Conservation (phyloP, 139 green algal genomes). For the Tetraselmis striata region DNA sequence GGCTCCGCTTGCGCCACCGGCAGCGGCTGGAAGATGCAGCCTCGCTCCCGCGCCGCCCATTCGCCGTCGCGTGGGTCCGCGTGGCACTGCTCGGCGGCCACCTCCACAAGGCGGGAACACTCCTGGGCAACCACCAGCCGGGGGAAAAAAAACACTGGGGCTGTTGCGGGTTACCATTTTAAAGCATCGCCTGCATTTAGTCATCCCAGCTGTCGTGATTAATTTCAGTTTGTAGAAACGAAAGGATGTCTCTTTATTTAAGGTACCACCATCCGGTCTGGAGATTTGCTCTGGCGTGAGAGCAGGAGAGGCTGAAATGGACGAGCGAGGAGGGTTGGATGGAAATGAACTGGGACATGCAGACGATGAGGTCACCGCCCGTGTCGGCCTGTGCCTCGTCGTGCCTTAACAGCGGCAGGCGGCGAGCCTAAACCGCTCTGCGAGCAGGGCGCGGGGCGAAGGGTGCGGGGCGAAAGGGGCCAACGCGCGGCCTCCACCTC, state of each 20-base stretch:
- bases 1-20: background rate
- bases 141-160: background rate
- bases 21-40: background rate
- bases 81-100: background rate
- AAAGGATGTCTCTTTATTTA: too few relatives aligned
- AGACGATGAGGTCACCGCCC: background rate
- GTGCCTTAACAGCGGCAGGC: background rate
- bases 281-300: too few relatives aligned
- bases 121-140: background rate
- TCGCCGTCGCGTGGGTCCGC: background rate
- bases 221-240: too few relatives aligned
- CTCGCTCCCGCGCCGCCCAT: background rate
- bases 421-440: too few relatives aligned
- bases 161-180: background rate
- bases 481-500: background rate
- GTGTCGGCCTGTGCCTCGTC: background rate
- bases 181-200: too few relatives aligned
- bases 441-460: too few relatives aligned
- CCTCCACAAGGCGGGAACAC: background rate
- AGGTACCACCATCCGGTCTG: too few relatives aligned
- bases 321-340: too few relatives aligned
- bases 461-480: background rate
- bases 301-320: too few relatives aligned
- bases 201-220: background rate
- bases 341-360: background rate